Evolutionary conservation across 2,329 filamentous ascomycete genomes (phyloP).

Genomic region (Daldinia sp.): DNA sequence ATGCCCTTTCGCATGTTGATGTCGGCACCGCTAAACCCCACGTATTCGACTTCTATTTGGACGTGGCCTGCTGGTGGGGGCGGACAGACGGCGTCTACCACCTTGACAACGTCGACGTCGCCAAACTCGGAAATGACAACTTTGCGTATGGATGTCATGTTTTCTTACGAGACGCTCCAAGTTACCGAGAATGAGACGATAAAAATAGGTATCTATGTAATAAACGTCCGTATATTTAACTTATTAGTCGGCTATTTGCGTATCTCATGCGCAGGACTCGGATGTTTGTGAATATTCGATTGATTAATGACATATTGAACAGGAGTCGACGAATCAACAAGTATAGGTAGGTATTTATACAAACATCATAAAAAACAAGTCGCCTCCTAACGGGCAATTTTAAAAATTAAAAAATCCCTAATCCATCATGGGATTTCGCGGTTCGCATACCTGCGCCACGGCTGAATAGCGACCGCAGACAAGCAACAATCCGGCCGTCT

Average conservation of each 20-base stretch:
- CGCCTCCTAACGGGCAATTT: too few relatives aligned
- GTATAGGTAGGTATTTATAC: background rate
- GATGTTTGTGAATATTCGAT: background rate
- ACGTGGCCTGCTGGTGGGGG: constrained; percentile 51
- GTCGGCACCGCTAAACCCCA: constrained; percentile 58
- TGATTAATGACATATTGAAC: too few relatives aligned
- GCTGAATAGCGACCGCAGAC: background rate
- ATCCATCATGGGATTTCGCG: background rate
- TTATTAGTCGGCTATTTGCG: too few relatives aligned
- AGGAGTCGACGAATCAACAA: background rate
- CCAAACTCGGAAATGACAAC: constrained; percentile 53
- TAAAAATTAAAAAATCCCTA: background rate
- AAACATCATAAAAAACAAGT: background rate
- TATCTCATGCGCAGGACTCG: too few relatives aligned
- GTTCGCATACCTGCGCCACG: background rate
- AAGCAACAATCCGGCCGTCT: constrained; percentile 3
- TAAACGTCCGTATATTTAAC: too few relatives aligned
- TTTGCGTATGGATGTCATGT: constrained; percentile 52
- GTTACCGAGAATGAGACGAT: too few relatives aligned
- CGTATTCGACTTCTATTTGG: constrained; percentile 55
- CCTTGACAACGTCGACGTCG: constrained; percentile 48
- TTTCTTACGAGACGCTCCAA: background rate
- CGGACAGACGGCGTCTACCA: constrained; percentile 49
- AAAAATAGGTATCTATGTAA: too few relatives aligned
- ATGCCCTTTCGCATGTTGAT: constrained; percentile 58